Evolutionary conservation across 768 basidiomycete genomes (phyloP).

Genomic region (Cyclocybe aegerita): DNA sequence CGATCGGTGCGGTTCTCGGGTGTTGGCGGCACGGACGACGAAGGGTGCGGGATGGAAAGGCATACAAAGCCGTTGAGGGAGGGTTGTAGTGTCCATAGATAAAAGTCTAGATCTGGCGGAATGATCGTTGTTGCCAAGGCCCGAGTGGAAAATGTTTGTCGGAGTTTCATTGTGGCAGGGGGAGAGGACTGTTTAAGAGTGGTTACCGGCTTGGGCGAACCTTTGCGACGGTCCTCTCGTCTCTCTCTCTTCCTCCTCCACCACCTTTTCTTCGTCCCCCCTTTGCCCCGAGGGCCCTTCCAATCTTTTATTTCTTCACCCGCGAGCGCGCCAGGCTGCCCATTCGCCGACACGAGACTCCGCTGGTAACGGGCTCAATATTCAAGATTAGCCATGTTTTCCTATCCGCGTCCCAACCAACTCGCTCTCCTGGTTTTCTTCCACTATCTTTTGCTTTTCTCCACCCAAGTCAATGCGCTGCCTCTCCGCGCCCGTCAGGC

Average conservation of each 20-base stretch:
- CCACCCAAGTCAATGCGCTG: slow-evolving; percentile 31
- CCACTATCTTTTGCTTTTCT: slow-evolving; percentile 34
- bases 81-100: slow-evolving; percentile 45
- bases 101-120: neutral
- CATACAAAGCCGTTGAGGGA: slow-evolving; percentile 85
- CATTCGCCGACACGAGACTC: slow-evolving; percentile 37
- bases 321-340: slow-evolving; percentile 27
- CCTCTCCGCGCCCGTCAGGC: slow-evolving; percentile 36
- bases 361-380: slow-evolving; percentile 51
- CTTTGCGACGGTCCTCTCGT: slow-evolving; percentile 8
- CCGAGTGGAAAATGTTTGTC: neutral
- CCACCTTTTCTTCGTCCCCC: slow-evolving; percentile 25
- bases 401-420: slow-evolving; percentile 25
- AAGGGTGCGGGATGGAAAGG: slow-evolving; percentile 62
- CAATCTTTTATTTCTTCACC: slow-evolving; percentile 37
- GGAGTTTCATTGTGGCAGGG: no score
- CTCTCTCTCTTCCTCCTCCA: slow-evolving; percentile 12
- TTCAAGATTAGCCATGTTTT: slow-evolving; percentile 39
- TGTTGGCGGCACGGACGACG: slow-evolving; percentile 44
- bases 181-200: no score
- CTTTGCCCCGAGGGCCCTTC: slow-evolving; percentile 45
- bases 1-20: slow-evolving; percentile 46
- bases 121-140: neutral
- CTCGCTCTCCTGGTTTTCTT: slow-evolving; percentile 38
- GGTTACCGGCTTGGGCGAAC: neutral